These are phyloP conservation scores for Jimgerdemannia flammicorona DNA, from an alignment of 192 early-diverging fungal genomes.

Conservation along the genomic window DNA sequence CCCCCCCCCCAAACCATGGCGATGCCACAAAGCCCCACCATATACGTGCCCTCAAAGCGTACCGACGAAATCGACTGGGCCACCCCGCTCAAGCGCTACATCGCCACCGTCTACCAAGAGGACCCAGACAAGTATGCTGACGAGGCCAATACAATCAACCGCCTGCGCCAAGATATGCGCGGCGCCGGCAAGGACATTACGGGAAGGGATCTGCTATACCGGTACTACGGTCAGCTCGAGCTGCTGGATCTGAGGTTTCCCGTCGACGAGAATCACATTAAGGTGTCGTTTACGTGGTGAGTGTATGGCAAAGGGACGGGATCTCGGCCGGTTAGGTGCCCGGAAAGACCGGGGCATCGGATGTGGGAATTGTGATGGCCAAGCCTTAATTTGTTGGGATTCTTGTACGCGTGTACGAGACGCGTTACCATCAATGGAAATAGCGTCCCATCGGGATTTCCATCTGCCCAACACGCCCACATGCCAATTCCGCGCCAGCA, in stretches of 20 bases:
- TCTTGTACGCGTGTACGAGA: no score
- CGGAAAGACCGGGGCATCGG: not conserved
- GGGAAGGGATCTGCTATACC: conserved; percentile 90
- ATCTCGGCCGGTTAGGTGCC: not conserved
- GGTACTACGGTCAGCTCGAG: conserved; percentile 96
- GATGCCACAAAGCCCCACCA: conserved; percentile 47
- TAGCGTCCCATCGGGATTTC: no score
- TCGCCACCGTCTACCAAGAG: conserved; percentile 80
- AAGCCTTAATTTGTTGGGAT: not conserved
- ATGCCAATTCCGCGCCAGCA: no score
- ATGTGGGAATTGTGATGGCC: no score
- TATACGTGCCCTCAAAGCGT: conserved; percentile 73
- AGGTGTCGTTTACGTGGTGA: conserved; percentile 89
- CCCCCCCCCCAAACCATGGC: conserved; percentile 16
- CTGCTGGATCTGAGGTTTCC: conserved; percentile 90
- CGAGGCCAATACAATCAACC: conserved; percentile 82
- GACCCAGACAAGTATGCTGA: conserved; percentile 87
- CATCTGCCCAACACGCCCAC: no score
- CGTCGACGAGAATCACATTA: conserved; percentile 88
- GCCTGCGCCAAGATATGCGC: conserved; percentile 92
- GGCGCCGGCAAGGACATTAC: conserved; percentile 93
- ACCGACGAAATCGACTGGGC: conserved; percentile 93
- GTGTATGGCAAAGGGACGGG: conserved; percentile 2
- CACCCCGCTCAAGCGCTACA: conserved; percentile 79
- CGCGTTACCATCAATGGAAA: no score